Evolutionary conservation across 352 stramenopile genomes (phyloP).

Genomic region (Phytophthora tentaculata): DNA sequence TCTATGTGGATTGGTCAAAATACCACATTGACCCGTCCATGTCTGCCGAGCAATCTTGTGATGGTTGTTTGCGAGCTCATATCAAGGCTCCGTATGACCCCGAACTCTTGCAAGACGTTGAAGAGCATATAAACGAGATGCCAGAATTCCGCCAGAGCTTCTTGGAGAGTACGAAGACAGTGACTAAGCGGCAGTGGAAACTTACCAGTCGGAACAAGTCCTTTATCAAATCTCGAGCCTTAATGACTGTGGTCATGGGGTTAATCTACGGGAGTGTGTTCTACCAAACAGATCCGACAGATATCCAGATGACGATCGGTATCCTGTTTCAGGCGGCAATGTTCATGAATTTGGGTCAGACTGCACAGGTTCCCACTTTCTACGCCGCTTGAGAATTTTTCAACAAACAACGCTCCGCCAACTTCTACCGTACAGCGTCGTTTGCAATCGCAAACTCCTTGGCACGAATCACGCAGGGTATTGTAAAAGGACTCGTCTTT

Average conservation of each 20-base stretch:
- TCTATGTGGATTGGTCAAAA: too few species aligned
- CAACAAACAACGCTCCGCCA: constrained; percentile 78
- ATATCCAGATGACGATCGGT: constrained; percentile 53
- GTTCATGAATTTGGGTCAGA: constrained; percentile 71
- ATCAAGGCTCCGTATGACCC: constrained; percentile 25
- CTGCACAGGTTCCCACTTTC: constrained; percentile 72
- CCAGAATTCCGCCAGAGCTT: constrained; percentile 47
- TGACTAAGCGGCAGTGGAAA: constrained; percentile 52
- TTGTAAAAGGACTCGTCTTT: constrained; percentile 70
- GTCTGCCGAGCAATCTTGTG: too few species aligned
- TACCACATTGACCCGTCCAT: too few species aligned
- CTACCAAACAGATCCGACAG: constrained; percentile 40
- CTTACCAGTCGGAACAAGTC: constrained; percentile 48
- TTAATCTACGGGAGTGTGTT: constrained; percentile 46
- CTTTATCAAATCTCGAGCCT: constrained; percentile 33
- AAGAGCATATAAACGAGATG: constrained; percentile 32
- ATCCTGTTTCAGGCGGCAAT: constrained; percentile 76
- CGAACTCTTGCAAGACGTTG: constrained; percentile 18
- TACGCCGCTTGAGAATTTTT: constrained; percentile 66
- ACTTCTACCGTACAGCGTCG: constrained; percentile 69
- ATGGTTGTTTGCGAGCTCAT: too few species aligned
- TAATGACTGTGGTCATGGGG: constrained; percentile 44
- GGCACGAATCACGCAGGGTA: constrained; percentile 54
- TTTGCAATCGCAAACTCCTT: constrained; percentile 63
- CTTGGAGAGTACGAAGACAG: constrained; percentile 30